phyloP scores from a whole-genome alignment of 2,329 filamentous ascomycete species.

The Lasiodiplodia theobromae region DNA sequence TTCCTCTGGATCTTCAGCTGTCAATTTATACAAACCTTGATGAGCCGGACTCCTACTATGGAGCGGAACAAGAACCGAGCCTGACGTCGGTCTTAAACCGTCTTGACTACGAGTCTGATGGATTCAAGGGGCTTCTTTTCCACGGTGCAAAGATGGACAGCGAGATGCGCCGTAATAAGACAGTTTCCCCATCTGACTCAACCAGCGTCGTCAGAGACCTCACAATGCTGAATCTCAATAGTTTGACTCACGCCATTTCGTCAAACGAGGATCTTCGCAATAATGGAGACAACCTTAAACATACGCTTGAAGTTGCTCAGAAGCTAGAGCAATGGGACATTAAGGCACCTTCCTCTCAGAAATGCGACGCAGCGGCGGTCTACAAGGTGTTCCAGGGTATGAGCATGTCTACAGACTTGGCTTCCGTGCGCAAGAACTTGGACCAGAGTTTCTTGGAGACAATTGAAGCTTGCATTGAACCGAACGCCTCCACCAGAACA shows the following conservation, averaged over 20 bases:
- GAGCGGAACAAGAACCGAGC: constrained; percentile 78
- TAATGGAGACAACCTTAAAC: constrained; percentile 67
- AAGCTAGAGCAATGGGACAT: constrained; percentile 93
- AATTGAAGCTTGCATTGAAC: constrained; percentile 47
- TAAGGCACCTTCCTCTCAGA: constrained; percentile 69
- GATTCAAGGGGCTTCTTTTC: constrained; percentile 86
- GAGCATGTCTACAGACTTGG: constrained; percentile 67
- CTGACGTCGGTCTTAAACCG: constrained; percentile 79
- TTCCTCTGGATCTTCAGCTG: constrained; percentile 73
- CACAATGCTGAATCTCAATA: constrained; percentile 81
- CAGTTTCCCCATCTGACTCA: constrained; percentile 65
- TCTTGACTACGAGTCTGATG: constrained; percentile 88
- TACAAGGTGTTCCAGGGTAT: constrained; percentile 85
- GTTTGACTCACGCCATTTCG: constrained; percentile 81
- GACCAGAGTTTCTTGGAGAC: constrained; percentile 65
- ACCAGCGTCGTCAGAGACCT: constrained; percentile 78
- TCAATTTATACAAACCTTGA: constrained; percentile 90
- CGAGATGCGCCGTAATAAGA: constrained; percentile 70
- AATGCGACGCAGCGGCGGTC: constrained; percentile 67
- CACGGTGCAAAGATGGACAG: constrained; percentile 91
- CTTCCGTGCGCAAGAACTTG: constrained; percentile 63
- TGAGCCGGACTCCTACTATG: constrained; percentile 96
- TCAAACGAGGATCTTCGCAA: constrained; percentile 70
- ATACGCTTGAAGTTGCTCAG: constrained; percentile 79
- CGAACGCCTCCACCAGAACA: constrained; percentile 58